These are phyloP conservation scores for Colletotrichum sp. DNA, from an alignment of 2,329 filamentous ascomycete species.

Conservation along the genomic window DNA sequence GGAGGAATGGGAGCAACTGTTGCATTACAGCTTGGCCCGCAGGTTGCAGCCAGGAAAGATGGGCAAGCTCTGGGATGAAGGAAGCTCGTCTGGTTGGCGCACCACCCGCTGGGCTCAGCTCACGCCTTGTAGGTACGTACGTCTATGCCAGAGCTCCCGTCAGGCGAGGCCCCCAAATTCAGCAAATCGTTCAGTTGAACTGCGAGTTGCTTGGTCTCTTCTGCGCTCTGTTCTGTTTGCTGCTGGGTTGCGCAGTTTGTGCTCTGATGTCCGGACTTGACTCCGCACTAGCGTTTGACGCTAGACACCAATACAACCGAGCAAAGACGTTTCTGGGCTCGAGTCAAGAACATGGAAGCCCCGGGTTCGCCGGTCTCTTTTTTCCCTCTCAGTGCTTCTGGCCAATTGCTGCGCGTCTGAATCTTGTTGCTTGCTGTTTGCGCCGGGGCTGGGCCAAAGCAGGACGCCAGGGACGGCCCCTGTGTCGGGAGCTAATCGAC, in stretches of 20 bases:
- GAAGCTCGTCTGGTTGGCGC: not conserved
- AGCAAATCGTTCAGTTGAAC: not conserved
- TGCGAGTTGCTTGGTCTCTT: conserved; percentile 4
- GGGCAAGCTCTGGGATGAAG: not conserved
- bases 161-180: not conserved
- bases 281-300: conserved; percentile 21
- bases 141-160: conserved; percentile 1
- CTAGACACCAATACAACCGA: conserved; percentile 8
- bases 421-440: not conserved
- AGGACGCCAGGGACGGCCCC: conserved; percentile 2
- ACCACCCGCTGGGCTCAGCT: not conserved
- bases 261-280: conserved; percentile 18
- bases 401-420: not conserved
- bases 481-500: conserved; percentile 17
- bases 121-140: not conserved
- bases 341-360: not conserved
- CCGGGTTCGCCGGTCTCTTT: not conserved
- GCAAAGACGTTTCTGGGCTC: conserved; percentile 1
- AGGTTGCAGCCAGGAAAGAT: not conserved
- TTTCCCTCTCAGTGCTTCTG: not conserved
- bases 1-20: not conserved
- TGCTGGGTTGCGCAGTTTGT: not conserved
- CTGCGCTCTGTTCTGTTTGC: not conserved
- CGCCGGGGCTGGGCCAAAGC: not conserved
- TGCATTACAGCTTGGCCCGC: not conserved